Evolutionary conservation across 2,329 filamentous ascomycete species (phyloP).

Genomic region (Penicillium sp.): DNA sequence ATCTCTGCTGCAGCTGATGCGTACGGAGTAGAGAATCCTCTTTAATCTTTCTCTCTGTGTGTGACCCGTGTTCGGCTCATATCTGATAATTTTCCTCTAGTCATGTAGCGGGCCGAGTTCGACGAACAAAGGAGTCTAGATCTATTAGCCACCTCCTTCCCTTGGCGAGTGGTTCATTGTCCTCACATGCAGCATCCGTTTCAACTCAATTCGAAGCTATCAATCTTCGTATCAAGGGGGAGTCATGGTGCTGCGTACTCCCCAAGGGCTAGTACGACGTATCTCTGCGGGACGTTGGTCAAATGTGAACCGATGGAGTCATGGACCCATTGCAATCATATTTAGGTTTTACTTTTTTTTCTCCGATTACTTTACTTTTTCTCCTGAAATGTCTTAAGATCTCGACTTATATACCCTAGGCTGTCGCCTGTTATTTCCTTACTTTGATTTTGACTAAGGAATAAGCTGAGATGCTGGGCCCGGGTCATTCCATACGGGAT

Average conservation of each 20-base stretch:
- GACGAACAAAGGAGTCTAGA: slow-evolving; percentile 2
- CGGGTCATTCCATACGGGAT: slow-evolving; percentile 5
- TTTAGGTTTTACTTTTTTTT: slow-evolving; percentile 3
- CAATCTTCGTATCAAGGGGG: slow-evolving; percentile 8
- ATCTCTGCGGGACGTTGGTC: background rate
- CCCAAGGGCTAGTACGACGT: background rate
- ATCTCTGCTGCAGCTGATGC: background rate
- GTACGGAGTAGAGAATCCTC: too few species aligned
- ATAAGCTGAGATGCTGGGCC: slow-evolving; percentile 1
- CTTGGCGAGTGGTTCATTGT: slow-evolving; percentile 4
- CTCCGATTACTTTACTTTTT: background rate
- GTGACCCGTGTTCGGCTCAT: slow-evolving; percentile 6
- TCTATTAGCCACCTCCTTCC: background rate
- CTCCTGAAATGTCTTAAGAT: background rate
- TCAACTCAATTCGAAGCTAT: slow-evolving; percentile 1
- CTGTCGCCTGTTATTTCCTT: slow-evolving; percentile 10
- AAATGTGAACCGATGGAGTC: background rate
- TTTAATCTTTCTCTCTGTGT: background rate
- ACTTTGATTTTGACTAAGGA: background rate
- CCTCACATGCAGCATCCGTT: slow-evolving; percentile 2
- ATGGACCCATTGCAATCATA: background rate
- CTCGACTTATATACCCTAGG: slow-evolving; percentile 1
- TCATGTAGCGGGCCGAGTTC: background rate
- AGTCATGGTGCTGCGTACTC: background rate
- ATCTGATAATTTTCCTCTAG: slow-evolving; percentile 2